These are phyloP conservation scores for Basipetospora chlamydospora DNA, from an alignment of 2,329 filamentous ascomycete genomes.

Conservation along the genomic window DNA sequence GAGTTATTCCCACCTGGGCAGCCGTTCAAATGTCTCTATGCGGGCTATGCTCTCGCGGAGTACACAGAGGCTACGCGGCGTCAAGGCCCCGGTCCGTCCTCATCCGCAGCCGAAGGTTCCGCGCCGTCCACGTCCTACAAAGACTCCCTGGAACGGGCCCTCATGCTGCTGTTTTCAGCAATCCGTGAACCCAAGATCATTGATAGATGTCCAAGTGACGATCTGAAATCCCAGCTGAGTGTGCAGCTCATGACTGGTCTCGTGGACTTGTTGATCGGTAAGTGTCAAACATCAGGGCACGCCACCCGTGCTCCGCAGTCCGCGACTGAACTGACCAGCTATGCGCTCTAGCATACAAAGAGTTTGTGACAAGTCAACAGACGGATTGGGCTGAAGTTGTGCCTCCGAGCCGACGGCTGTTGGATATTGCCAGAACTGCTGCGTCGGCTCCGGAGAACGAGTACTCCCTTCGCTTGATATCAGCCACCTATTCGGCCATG, in stretches of 20 bases:
- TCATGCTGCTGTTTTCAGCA: slow-evolving; percentile 43
- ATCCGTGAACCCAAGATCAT: slow-evolving; percentile 43
- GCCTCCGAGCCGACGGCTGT: slow-evolving; percentile 16
- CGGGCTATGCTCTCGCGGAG: slow-evolving; percentile 49
- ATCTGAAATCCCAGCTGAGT: slow-evolving; percentile 2
- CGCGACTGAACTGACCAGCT: no score
- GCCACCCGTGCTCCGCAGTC: no score
- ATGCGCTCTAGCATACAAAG: neutral
- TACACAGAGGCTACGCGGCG: slow-evolving; percentile 34
- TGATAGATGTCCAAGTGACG: slow-evolving; percentile 13
- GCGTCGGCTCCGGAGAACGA: slow-evolving; percentile 6
- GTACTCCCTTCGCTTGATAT: slow-evolving; percentile 10
- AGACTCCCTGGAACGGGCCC: slow-evolving; percentile 25
- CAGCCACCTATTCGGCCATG: slow-evolving; percentile 22
- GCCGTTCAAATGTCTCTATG: slow-evolving; percentile 62
- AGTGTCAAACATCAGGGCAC: neutral
- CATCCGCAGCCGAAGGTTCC: slow-evolving; percentile 6
- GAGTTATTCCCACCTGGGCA: slow-evolving; percentile 55
- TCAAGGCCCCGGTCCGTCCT: slow-evolving; percentile 12
- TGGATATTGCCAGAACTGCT: slow-evolving; percentile 15
- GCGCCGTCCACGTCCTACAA: slow-evolving; percentile 14
- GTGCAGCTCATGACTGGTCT: slow-evolving; percentile 5
- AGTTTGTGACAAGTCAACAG: neutral
- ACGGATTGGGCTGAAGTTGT: neutral
- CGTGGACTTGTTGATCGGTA: slow-evolving; percentile 1